Evolutionary conservation across 306 rosid species (phyloP).

Genomic region (Spatholobus suberectus): DNA sequence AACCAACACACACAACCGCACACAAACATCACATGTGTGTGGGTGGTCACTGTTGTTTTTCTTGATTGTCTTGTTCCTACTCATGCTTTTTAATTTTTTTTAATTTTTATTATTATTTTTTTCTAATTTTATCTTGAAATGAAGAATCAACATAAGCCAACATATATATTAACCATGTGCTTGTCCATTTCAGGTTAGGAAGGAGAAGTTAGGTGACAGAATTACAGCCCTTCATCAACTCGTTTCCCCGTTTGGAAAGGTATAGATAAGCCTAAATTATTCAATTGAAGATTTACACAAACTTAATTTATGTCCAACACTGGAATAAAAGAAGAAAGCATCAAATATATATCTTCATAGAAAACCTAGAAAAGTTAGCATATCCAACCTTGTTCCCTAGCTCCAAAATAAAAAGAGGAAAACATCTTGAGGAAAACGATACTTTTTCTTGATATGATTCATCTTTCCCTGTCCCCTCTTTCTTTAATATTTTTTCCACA

Average conservation of each 20-base stretch:
- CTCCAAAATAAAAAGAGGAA: not conserved
- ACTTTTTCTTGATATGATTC: not conserved
- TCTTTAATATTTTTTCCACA: not conserved
- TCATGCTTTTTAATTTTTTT: conserved; percentile 47
- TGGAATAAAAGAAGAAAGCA: not conserved
- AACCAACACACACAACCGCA: conserved; percentile 42
- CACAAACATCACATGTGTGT: conserved; percentile 51
- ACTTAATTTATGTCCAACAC: not conserved
- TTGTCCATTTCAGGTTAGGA: conserved; percentile 76
- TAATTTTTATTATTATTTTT: conserved; percentile 53
- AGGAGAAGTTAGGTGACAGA: conserved; percentile 99
- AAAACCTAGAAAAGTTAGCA: conserved; percentile 21
- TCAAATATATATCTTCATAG: not conserved
- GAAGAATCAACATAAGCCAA: conserved; percentile 33
- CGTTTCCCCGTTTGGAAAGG: conserved; percentile 99
- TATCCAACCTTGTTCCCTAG: not conserved
- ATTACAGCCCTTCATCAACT: conserved; percentile 96
- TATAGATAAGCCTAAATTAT: conserved; percentile 28
- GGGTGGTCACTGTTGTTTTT: conserved; percentile 73
- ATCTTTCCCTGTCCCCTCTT: not conserved
- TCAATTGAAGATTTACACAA: not conserved
- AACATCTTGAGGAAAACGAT: not conserved
- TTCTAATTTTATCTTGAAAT: conserved; percentile 34
- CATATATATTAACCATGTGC: conserved; percentile 29
- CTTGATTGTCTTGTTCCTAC: conserved; percentile 68